phyloP scores from a whole-genome alignment of 805 yeast genomes.

The Lipomyces lipofer region DNA sequence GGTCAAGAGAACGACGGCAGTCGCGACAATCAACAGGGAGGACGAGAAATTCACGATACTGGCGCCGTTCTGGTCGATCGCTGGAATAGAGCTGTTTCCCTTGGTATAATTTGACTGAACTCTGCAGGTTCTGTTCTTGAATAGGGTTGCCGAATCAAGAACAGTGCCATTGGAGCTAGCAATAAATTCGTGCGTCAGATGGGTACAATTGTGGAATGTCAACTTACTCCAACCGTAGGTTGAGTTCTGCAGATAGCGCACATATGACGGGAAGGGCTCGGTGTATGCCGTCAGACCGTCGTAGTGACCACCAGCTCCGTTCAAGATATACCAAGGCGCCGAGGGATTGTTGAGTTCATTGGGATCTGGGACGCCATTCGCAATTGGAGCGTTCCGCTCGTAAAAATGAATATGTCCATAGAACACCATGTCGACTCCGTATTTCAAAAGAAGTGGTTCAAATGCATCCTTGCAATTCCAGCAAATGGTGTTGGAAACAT shows the following conservation, averaged over 20 bases:
- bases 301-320: conserved; percentile 39
- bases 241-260: conserved; percentile 19
- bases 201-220: conserved; percentile 39
- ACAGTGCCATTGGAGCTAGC: conserved; percentile 34
- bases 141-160: conserved; percentile 36
- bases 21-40: too few relatives aligned
- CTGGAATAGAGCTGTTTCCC: background rate
- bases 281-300: conserved; percentile 35
- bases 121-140: conserved; percentile 31
- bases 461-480: conserved; percentile 30
- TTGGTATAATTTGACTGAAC: background rate
- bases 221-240: conserved; percentile 37
- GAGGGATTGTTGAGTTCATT: conserved; percentile 37
- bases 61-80: background rate
- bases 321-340: conserved; percentile 39
- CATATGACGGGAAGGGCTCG: conserved; percentile 14
- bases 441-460: conserved; percentile 26
- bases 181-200: conserved; percentile 38
- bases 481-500: conserved; percentile 25
- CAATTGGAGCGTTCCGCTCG: conserved; percentile 28
- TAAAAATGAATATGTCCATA: conserved; percentile 30
- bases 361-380: conserved; percentile 34
- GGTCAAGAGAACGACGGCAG: too few relatives aligned
- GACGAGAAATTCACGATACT: too few relatives aligned
- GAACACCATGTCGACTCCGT: conserved; percentile 27